Conservation (phyloP, 176 grass and related monocot species). For the Bolboschoenus planiculmis region DNA sequence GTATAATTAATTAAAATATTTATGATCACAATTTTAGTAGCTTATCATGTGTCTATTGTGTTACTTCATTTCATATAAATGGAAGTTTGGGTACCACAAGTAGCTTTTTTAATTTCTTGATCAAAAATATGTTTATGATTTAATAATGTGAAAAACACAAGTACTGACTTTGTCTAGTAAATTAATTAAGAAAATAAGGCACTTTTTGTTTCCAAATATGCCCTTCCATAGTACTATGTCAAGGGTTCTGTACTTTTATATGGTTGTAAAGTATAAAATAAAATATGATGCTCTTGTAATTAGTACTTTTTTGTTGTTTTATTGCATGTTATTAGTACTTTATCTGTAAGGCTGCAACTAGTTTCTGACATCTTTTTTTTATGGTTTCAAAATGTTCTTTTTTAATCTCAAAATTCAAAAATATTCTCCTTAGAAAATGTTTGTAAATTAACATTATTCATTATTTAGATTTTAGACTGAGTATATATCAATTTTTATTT, state of each 20-base stretch:
- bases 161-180: background rate
- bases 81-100: background rate
- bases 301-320: too few species aligned
- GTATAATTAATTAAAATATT: background rate
- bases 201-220: background rate
- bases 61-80: background rate
- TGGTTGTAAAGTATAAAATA: too few species aligned
- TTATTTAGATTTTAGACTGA: background rate
- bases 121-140: background rate
- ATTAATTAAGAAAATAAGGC: background rate
- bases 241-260: background rate
- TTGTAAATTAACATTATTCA: background rate
- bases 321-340: background rate
- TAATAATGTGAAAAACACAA: background rate
- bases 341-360: background rate
- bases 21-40: background rate
- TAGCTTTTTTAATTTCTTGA: background rate
- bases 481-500: background rate
- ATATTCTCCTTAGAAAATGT: background rate
- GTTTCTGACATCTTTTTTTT: background rate
- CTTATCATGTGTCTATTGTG: background rate
- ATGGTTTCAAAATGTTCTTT: background rate
- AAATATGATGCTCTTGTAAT: too few species aligned
- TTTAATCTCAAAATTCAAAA: background rate
- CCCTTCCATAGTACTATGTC: background rate